These are phyloP conservation scores for Lathyrus sativus DNA, from an alignment of 306 rosid genomes.

Conservation along the genomic window DNA sequence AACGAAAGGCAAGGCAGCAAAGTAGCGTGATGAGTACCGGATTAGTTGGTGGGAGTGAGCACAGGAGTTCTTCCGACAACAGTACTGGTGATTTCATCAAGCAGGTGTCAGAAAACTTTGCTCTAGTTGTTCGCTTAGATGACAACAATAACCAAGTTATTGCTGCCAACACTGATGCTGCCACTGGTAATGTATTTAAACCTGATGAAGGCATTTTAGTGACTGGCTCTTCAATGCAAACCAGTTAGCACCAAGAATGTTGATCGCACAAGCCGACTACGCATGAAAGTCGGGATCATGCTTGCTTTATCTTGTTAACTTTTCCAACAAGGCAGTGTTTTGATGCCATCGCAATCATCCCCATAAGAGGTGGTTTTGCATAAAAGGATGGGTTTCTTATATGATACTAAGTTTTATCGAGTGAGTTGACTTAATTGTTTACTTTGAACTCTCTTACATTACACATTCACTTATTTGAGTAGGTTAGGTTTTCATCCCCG, in stretches of 20 bases:
- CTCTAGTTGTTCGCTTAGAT: slow-evolving; percentile 72
- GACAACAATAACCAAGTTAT: slow-evolving; percentile 57
- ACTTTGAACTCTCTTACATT: neutral
- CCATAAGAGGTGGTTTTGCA: slow-evolving; percentile 8
- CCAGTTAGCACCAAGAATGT: slow-evolving; percentile 42
- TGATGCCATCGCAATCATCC: slow-evolving; percentile 35
- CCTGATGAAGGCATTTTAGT: slow-evolving; percentile 58
- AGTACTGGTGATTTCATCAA: slow-evolving; percentile 64
- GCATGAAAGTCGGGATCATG: slow-evolving; percentile 41
- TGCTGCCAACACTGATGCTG: slow-evolving; percentile 48
- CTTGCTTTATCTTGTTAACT: slow-evolving; percentile 41
- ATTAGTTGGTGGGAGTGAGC: slow-evolving; percentile 64
- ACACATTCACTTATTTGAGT: slow-evolving; percentile 1
- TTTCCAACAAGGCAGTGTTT: slow-evolving; percentile 47
- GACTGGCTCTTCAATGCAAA: slow-evolving; percentile 58
- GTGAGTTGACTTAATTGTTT: slow-evolving; percentile 6
- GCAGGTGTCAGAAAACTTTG: slow-evolving; percentile 84
- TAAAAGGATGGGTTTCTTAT: neutral
- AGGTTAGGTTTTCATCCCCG: slow-evolving; percentile 1
- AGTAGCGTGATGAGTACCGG: slow-evolving; percentile 48
- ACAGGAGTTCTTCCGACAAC: slow-evolving; percentile 47
- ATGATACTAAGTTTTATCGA: neutral
- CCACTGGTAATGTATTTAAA: slow-evolving; percentile 47
- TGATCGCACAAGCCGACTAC: slow-evolving; percentile 12
- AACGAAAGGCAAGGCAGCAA: slow-evolving; percentile 74